phyloP scores from a whole-genome alignment of 345 rosid species.

The Noccaea bulbosa region DNA sequence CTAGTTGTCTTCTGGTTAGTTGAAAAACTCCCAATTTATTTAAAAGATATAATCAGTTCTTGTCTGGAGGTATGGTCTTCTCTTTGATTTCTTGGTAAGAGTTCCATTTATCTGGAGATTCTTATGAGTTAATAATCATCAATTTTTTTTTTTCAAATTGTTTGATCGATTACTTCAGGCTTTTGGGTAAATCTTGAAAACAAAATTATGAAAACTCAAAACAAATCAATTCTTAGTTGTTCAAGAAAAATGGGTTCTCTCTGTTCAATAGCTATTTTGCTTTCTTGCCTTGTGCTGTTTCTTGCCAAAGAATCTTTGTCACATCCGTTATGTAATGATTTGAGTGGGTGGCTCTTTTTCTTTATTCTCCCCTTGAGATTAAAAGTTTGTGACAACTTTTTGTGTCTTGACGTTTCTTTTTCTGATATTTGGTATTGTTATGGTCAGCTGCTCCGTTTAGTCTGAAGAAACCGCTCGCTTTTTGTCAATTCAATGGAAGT shows the following conservation, averaged over 20 bases:
- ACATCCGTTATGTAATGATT: conserved; percentile 66
- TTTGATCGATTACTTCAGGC: not conserved
- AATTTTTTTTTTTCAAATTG: not conserved
- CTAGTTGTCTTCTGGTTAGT: conserved; percentile 24
- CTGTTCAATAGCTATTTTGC: not conserved
- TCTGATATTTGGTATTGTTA: conserved; percentile 12
- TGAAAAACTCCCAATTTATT: not conserved
- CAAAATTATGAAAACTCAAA: not conserved
- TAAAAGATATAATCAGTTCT: conserved; percentile 8
- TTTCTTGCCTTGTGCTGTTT: conserved; percentile 49
- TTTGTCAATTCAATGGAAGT: conserved; percentile 42
- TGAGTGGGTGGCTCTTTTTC: conserved; percentile 51
- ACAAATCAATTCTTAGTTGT: not conserved
- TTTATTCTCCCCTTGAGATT: not conserved
- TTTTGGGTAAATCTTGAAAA: not conserved
- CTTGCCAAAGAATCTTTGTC: conserved; percentile 46
- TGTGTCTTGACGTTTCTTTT: not conserved
- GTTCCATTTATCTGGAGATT: not conserved
- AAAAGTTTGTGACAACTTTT: not conserved
- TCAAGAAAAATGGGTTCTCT: conserved; percentile 22
- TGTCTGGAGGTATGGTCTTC: conserved; percentile 23
- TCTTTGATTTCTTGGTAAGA: conserved; percentile 37
- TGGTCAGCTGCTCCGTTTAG: conserved; percentile 42
- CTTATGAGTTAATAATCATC: not conserved
- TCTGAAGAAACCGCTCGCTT: conserved; percentile 18